Evolutionary conservation across 2,329 filamentous ascomycete species (phyloP), one percentile per base, ranked within the genome.

Genomic region (Bimuria novae-zelandiae): DNA sequence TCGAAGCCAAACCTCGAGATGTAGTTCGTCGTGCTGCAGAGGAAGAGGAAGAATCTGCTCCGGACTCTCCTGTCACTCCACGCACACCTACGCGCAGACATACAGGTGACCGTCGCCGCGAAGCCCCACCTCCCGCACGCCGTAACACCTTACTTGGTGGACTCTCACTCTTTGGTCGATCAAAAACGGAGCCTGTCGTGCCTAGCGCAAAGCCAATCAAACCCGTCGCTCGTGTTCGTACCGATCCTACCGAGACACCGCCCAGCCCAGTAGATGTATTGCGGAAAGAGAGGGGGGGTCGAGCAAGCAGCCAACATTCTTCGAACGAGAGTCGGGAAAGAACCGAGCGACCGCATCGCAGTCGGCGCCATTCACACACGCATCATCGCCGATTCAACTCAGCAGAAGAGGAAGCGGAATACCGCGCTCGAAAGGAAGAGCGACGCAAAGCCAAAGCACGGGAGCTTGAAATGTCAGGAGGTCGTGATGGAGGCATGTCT

Each of bases 271-370:
- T 56, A 3, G 57, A 56, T 23, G 46, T 51, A 7, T 39, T 57
- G 23, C 56, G 57, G 4, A 70, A 61, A 11, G 66, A 70, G 17
- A 57, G 39, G 14, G 63, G 62, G 10, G 59, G 62, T 12, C 63
- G 67, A 6, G 55, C 56, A 16, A 70, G 63, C 44, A 70, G 66
- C 48, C 62, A 66, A 11, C 60, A 68, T 27, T 72, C 69, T 2
- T 72, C 70, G 1, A 66, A 65, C 25, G 69, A 64, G 21, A 69
- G 68, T 37, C 64, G 67, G 7, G 69, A 71, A 27, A 59, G 65
- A 12, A 52, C 51, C 22, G 67, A 72, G 32, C 68, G 67, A 2
- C 60, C 65, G 3, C 65, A 68, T 47, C 69, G 65, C n/a, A 68
- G 59, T 47, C 66, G 68, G 7, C 64, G 65, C 30, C 56, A 65